Base-by-base conservation (phyloP, 805 yeast species). In the Yarrowia hollandica region DNA sequence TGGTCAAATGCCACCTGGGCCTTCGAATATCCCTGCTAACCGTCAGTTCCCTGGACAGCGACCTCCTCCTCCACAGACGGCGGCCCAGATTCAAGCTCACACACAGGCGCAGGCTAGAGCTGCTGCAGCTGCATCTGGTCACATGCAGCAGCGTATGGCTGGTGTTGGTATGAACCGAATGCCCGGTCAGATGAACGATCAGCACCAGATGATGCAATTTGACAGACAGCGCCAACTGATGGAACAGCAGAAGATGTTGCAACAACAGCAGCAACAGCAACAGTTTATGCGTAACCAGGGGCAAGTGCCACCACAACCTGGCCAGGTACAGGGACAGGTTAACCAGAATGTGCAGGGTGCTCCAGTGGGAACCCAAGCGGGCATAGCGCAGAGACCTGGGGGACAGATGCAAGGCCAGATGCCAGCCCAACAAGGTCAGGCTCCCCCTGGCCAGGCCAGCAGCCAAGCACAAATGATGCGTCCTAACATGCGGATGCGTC, bases 201-300 rank as follows among this genome's bases (percentile, higher is more conserved):
- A 68, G 60, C 48, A 65, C 37, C 71, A 67, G 60, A 66, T 62
- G 38, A 48, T 64, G 37, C 64, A 62, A 38, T 42, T 63, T 33
- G 72, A 68, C 44, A 66, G 67, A 39, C 71, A 68, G 23, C 65
- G 68, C 63, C 69, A 42, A 68, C 66, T 31, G 61, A 68, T 37
- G 65, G 73, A 66, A 25, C 72, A 66, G 56, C 64, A 66, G 42
- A 71, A 64, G 62, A 69, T 46, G 60, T 64, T 19, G 56, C 71
- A 52, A 60, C 65, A 60, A 26, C 62, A 46, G 41, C 59, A 25
- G 28, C 60, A 23, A 33, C 63, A 59, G 42, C 64, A 60, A 44
- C 60, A 44, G 30, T 38, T 39, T 10, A 33, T 33, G 57, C 39
- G 44, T 14, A 22, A 21, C 33, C 34, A 30, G 44, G 28, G 59